Evolutionary conservation across 2,329 filamentous ascomycete genomes (phyloP), one percentile per base, ranked within the genome.

Genomic region (Pseudogymnoascus sp.): DNA sequence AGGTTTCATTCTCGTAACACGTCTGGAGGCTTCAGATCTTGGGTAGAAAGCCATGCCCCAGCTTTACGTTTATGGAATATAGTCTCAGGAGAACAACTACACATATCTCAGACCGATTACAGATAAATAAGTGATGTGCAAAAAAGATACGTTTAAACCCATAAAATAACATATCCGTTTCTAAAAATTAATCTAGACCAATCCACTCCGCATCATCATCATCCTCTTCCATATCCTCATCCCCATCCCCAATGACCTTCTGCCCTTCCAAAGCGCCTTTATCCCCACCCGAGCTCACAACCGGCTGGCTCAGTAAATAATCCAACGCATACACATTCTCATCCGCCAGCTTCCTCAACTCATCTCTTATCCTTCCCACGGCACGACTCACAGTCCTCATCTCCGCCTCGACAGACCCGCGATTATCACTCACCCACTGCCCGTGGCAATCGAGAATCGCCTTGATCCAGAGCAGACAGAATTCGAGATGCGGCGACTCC

Each of bases 381-480:
- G 91, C 92, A 66, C 92, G 86, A 65, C 91, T 87, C 6, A 97
- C 87, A 34, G 91, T 84, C 37, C 95, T 84, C 67, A 97, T 78
- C 75, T 97, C 95, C 2, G 93, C 84, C 38, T 93, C 91, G 36
- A 95, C 86, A 69, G 89, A 88, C 61, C 84, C 88, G 21, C 89
- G 82, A 73, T 93, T 89, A 37, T 93, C 89, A 64, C 91, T 89
- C 70, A 99, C 82, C 81, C 89, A 93, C 21, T 89, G 82, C 36
- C 95, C 95, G 74, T 97, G 93, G 69, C 86, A 87, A 70, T 89
- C 89, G 64, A 97, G 80, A 36, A 89, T 77, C 1, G 90, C 86
- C 75, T 95, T 90, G 71, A 97, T 89, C 95, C 95, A 99, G 7
- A 93, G 78, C 50, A 99, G 79, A 71, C 95, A 96, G 76, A 97